These are phyloP conservation scores for Spathaspora arborariae DNA, from an alignment of 805 yeast genomes.

Conservation along the genomic window DNA sequence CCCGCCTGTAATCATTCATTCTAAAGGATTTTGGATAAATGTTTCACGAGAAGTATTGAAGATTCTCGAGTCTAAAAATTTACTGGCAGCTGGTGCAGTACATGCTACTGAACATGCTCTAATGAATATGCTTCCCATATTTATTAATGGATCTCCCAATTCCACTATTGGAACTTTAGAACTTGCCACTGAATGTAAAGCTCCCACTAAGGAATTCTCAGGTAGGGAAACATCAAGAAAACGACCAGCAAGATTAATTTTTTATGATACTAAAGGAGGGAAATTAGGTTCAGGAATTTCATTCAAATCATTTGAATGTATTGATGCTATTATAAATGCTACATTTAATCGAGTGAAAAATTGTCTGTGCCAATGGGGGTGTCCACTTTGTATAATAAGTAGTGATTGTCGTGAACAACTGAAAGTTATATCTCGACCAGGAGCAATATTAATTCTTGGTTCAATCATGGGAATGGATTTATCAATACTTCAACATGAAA, in stretches of 20 bases:
- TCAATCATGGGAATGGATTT: slow-evolving; percentile 53
- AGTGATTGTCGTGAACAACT: slow-evolving; percentile 77
- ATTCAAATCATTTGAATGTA: slow-evolving; percentile 73
- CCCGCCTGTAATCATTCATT: slow-evolving; percentile 67
- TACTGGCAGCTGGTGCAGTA: slow-evolving; percentile 85
- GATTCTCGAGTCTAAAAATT: slow-evolving; percentile 48
- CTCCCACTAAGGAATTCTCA: slow-evolving; percentile 95
- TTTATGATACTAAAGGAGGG: slow-evolving; percentile 84
- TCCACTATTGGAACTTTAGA: slow-evolving; percentile 46
- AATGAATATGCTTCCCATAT: slow-evolving; percentile 72
- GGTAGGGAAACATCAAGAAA: slow-evolving; percentile 63
- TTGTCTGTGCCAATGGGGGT: slow-evolving; percentile 75
- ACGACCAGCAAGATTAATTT: slow-evolving; percentile 83
- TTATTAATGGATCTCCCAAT: slow-evolving; percentile 51
- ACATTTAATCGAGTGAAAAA: slow-evolving; percentile 56
- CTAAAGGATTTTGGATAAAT: slow-evolving; percentile 92
- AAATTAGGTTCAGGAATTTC: slow-evolving; percentile 75
- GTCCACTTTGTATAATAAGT: slow-evolving; percentile 85
- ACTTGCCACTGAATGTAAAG: slow-evolving; percentile 90
- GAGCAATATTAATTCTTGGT: slow-evolving; percentile 68
- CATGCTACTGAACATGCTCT: slow-evolving; percentile 95
- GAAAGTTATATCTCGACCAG: slow-evolving; percentile 83
- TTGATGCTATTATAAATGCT: slow-evolving; percentile 59
- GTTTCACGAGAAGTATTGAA: slow-evolving; percentile 66
- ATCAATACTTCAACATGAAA: slow-evolving; percentile 37